Conservation (phyloP, 139 green algal species). For the Eudorina sp. region DNA sequence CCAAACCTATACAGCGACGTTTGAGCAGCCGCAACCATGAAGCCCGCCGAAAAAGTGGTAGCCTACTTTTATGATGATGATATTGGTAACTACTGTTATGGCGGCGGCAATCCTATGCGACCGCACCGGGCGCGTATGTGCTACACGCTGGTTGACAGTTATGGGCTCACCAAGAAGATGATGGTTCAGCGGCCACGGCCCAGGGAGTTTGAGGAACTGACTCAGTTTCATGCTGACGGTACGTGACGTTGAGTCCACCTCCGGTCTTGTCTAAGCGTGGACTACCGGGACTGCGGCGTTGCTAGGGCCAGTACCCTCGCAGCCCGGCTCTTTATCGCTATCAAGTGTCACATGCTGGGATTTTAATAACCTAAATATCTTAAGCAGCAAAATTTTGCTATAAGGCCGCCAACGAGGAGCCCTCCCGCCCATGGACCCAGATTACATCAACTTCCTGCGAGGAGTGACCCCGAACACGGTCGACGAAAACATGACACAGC, state of each 20-base stretch:
- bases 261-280: neutral
- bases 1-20: neutral
- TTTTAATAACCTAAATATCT: neutral
- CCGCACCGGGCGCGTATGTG: constrained; percentile 96
- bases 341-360: neutral
- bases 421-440: constrained; percentile 63
- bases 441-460: constrained; percentile 98
- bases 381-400: neutral
- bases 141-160: constrained; percentile 94
- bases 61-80: constrained; percentile 97
- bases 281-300: constrained; percentile 38
- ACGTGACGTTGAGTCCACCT: constrained; percentile 16
- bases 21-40: constrained; percentile 37
- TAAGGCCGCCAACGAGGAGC: neutral
- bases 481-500: constrained; percentile 93
- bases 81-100: constrained; percentile 91
- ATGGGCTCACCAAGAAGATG: constrained; percentile 90
- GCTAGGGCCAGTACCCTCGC: constrained; percentile 9
- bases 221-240: constrained; percentile 96
- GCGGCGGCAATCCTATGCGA: constrained; percentile 91
- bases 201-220: constrained; percentile 80
- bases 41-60: constrained; percentile 62
- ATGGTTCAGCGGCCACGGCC: constrained; percentile 81
- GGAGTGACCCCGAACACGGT: constrained; percentile 95
- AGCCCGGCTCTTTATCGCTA: neutral